These are phyloP conservation scores for Thermomyces lanuginosus DNA, from an alignment of 2,329 filamentous ascomycete genomes.

Conservation along the genomic window DNA sequence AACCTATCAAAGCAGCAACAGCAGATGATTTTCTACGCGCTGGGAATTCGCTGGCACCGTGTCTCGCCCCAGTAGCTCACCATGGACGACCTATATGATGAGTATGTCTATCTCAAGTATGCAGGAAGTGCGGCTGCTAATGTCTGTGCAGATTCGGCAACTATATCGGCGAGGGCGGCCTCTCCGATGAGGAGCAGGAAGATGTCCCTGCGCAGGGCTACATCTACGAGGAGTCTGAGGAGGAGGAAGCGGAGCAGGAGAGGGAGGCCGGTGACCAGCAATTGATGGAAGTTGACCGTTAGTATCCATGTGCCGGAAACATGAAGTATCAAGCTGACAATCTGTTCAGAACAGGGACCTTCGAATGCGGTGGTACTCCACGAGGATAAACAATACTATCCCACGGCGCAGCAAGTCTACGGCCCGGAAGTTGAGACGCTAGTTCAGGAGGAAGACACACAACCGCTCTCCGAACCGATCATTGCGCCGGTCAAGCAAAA, in stretches of 20 bases:
- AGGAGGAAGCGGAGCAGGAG: constrained; percentile 45
- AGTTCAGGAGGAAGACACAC: constrained; percentile 93
- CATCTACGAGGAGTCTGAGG: constrained; percentile 51
- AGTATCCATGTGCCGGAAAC: constrained; percentile 9
- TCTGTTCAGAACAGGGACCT: constrained; percentile 48
- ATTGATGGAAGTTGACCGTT: constrained; percentile 84
- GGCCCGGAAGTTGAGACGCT: constrained; percentile 86
- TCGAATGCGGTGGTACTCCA: constrained; percentile 96
- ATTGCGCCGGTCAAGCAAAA: constrained; percentile 85
- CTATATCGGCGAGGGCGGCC: constrained; percentile 86
- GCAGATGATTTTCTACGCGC: too few species aligned
- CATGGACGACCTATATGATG: constrained; percentile 96
- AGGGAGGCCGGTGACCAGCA: constrained; percentile 54
- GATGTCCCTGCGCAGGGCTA: constrained; percentile 67
- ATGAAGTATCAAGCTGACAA: constrained; percentile 11
- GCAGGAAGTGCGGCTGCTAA: constrained; percentile 10
- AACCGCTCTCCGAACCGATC: constrained; percentile 81
- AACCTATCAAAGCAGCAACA: too few species aligned
- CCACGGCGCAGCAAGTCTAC: constrained; percentile 91
- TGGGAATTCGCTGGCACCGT: too few species aligned
- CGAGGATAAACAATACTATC: constrained; percentile 99
- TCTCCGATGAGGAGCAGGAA: constrained; percentile 72
- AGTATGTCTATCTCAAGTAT: constrained; percentile 37
- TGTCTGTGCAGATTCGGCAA: constrained; percentile 63
- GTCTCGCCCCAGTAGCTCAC: constrained; percentile 12